Base-by-base conservation (phyloP, 139 green algal species). In the Yamagishiella unicocca region DNA sequence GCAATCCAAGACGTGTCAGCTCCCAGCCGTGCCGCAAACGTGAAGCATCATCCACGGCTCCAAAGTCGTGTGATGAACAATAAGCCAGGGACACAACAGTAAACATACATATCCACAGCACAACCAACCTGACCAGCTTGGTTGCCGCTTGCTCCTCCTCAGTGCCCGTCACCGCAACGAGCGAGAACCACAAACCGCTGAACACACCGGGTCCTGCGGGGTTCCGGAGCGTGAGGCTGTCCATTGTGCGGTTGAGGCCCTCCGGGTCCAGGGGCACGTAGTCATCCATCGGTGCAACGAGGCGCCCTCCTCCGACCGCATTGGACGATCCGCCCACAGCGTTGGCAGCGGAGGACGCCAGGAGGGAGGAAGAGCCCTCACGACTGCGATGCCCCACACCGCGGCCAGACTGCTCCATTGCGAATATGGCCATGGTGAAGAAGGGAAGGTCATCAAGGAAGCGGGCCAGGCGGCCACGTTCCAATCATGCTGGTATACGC, bases 181-280 rank as follows among this genome's bases (percentile, higher is more conserved):
- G 78, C 55, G 78, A 75, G 58, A 84, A 84, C 78, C 78, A 84
- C 40, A 84, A 42, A 35, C 78, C 78, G n/a, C 12, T 55, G 55
- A 84, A 84, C 58, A 84, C 78, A 12, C 78, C 78, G 25, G 58
- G 21, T 1, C 31, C 19, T 9, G 12, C 58, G 8, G 40, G 9
- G 14, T 0, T 53, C 17, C 58, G 24, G 25, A 71, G 24, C 3
- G 54, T 33, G 4, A 71, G 8, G 78, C 78, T 61, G 37, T 62
- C 78, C 58, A 61, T n/a, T 1, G 78, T 58, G 38, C 58, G 40
- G 12, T 29, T 74, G 78, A 31, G 40, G 55, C 27, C 58, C 7
- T 84, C 78, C 2, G 38, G 38, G 19, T 84, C 78, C 58, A 84
- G 27, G 2, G 38, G 38, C 38, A 84, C 58, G 78, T 62, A 84